Base-by-base conservation (phyloP, 108 stramenopile genomes). In the Cylindrotheca fusiformis region DNA sequence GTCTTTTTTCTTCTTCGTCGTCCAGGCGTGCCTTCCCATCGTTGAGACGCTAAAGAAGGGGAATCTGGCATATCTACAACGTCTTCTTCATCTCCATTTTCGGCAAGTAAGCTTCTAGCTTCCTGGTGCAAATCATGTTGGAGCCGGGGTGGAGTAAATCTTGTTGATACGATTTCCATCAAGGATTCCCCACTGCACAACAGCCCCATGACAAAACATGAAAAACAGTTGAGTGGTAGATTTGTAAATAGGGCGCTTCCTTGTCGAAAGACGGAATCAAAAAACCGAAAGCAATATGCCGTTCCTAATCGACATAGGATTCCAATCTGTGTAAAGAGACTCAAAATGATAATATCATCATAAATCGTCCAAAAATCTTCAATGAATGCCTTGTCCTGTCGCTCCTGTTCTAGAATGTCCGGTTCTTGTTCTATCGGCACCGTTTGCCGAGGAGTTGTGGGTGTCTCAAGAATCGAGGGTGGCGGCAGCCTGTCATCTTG, bases 271-370 rank as follows among this genome's bases (percentile, higher is more conserved):
- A 85, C 85, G 4, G 56, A 67, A 49, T 82, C 75, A 59, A 87
- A 84, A 45, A 77, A 63, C 30, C 71, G 54, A 62, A 92, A 87
- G 77, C 81, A 89, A 20, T 53, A 65, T 1, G 91, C 82, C 32
- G 75, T 69, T 8, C 72, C 73, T 48, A 92, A 53, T 5, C 91
- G 86, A 62, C 80, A 81, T 1, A 87, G 54, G 30, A 92, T 89
- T 8, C 91, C 91, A 25, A 89, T 44, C 57, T 88, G 84, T 24
- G 81, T 78, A 61, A 80, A 88, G 44, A 92, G 51, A 28, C 78
- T 80, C 4, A 92, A 55, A 25, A 92, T 87, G 46, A 92, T 71
- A 52, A 88, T 68, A 46, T 88, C 84, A 62, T 92, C 91, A 61
- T 89, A 92, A 23, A 71, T 71, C 20, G 69, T 75, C 91, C 91